phyloP scores from a whole-genome alignment of 768 basidiomycete species.

The Infundibulicybe gibba region DNA sequence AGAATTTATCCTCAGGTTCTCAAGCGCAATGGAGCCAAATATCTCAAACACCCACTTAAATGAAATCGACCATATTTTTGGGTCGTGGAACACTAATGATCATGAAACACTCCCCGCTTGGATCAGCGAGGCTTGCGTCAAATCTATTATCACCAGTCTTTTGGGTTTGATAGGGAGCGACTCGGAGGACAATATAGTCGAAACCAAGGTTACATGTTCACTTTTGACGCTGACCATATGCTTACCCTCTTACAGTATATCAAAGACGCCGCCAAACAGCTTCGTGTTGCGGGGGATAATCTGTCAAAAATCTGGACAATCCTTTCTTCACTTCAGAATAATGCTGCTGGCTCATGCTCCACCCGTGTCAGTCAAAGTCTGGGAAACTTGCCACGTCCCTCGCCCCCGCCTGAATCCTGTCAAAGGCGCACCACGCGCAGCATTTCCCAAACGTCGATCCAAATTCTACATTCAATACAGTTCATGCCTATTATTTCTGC shows the following conservation, averaged over 20 bases:
- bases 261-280: slow-evolving; percentile 43
- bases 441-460: slow-evolving; percentile 12
- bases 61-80: slow-evolving; percentile 58
- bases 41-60: slow-evolving; percentile 47
- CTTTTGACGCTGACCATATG: background rate
- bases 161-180: slow-evolving; percentile 49
- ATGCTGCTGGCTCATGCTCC: slow-evolving; percentile 11
- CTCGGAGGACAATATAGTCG: too few relatives aligned
- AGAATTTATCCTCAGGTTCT: slow-evolving; percentile 71
- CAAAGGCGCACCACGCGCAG: slow-evolving; percentile 33
- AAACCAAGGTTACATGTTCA: background rate
- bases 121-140: slow-evolving; percentile 65
- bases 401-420: slow-evolving; percentile 48
- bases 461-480: slow-evolving; percentile 46
- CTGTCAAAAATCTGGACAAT: slow-evolving; percentile 62
- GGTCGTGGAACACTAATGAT: slow-evolving; percentile 30
- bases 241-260: slow-evolving; percentile 26
- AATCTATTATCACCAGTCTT: slow-evolving; percentile 59
- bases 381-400: slow-evolving; percentile 56
- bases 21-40: slow-evolving; percentile 39
- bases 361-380: slow-evolving; percentile 8
- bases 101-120: slow-evolving; percentile 47
- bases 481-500: slow-evolving; percentile 63
- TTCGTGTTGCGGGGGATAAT: slow-evolving; percentile 50
- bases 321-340: slow-evolving; percentile 43